phyloP scores from a whole-genome alignment of 257 asterid species.

The Cinchona pubescens region DNA sequence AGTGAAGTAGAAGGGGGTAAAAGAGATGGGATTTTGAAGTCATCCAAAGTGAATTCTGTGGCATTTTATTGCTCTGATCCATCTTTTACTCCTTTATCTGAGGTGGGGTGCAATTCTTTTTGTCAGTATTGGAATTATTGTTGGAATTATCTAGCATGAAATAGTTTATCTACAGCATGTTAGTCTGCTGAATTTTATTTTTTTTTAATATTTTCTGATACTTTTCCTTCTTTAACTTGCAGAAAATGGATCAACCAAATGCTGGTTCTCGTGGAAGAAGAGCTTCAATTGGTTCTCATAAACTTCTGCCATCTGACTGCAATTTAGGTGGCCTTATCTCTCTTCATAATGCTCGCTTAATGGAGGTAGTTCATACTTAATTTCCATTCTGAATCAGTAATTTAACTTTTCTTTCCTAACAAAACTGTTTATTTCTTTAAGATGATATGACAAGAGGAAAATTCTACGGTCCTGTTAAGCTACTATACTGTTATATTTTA shows the following conservation, averaged over 20 bases:
- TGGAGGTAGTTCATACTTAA: conserved; percentile 50
- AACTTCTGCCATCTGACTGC: conserved; percentile 40
- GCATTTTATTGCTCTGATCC: conserved; percentile 56
- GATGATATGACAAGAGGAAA: background rate
- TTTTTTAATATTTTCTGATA: conserved; percentile 10
- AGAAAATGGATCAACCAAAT: conserved; percentile 63
- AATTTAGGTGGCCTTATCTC: conserved; percentile 40
- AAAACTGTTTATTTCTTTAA: background rate
- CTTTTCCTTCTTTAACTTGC: conserved; percentile 27
- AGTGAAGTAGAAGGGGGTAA: conserved; percentile 44
- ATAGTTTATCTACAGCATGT: conserved; percentile 1
- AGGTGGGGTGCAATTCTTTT: conserved; percentile 54
- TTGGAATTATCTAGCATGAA: background rate
- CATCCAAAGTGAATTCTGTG: conserved; percentile 45
- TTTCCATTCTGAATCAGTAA: background rate
- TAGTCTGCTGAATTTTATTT: conserved; percentile 17
- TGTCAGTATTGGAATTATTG: background rate
- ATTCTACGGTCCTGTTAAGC: no score
- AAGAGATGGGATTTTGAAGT: conserved; percentile 38
- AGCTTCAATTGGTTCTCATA: conserved; percentile 69
- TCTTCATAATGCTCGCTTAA: conserved; percentile 38
- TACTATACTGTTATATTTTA: no score
- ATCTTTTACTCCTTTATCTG: conserved; percentile 49
- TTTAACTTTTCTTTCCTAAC: background rate
- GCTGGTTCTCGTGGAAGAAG: conserved; percentile 55